Evolutionary conservation across 2,329 filamentous ascomycete genomes (phyloP), one percentile per base, ranked within the genome.

Genomic region (Penicillium sp.): DNA sequence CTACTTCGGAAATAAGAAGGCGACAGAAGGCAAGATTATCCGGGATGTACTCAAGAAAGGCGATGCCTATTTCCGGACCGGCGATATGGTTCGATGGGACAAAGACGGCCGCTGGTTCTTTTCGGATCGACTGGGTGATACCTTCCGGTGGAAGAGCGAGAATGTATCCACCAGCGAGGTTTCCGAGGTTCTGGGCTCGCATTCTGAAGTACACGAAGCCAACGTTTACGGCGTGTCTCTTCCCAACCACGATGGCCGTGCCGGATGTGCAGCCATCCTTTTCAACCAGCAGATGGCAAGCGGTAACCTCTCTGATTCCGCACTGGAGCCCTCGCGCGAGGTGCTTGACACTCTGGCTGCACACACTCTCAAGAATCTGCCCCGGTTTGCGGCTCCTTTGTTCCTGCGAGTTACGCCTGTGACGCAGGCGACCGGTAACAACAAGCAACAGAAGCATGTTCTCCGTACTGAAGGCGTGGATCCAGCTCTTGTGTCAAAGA

Each of bases 101-200:
- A 57, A 60, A 1, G 86, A 94, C 56, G 90, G 91, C 5, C 80
- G 87, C 3, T 83, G 87, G 71, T 94, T 82, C 78, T 96, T 96
- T 76, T 85, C 87, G 55, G 92, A 96, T 61, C 75, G 81, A 4
- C 73, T 82, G 49, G 81, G 81, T 11, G 81, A 83, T 60, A 83
- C 81, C 0, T 83, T 79, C 68, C 72, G 81, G 10, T 83, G 81
- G 81, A 82, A 94, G 77, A 87, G 86, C 50, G 89, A 93, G 73
- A 93, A 93, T 66, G 89, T 93, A 1, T 91, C 88, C 3, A 92
- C 90, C 0, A 86, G 83, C 49, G 91, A 96, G 72, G 92, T 96
- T 19, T 84, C 87, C n/a, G 84, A 92, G 68, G 84, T 85, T 0
- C 74, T 96, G 0, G 87, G 89, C 15, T 75, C 79, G 0, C 88